Evolutionary conservation across 164 flowering plant species (phyloP).

Genomic region (Cinnamomum micranthum): DNA sequence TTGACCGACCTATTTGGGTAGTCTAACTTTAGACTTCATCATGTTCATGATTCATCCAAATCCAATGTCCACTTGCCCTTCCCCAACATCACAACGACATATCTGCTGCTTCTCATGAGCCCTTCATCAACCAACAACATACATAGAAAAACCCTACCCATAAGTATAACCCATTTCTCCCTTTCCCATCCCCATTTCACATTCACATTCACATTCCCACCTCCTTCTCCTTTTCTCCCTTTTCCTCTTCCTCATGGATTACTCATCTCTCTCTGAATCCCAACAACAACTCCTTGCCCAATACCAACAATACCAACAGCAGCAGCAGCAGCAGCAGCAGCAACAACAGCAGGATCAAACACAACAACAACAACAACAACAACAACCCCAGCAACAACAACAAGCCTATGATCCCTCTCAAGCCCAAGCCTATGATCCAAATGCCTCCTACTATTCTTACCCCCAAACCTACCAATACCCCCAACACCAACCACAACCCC

Average conservation of each 20-base stretch:
- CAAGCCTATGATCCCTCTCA: slow-evolving; percentile 30
- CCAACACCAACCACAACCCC: slow-evolving; percentile 8
- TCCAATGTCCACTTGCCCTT: too few species aligned
- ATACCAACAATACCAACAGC: slow-evolving; percentile 22
- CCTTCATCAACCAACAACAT: too few species aligned
- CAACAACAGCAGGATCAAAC: slow-evolving; percentile 23
- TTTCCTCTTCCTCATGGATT: slow-evolving; percentile 22
- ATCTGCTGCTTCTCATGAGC: too few species aligned
- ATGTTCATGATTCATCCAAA: too few species aligned
- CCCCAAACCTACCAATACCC: slow-evolving; percentile 7
- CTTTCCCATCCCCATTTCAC: not conserved
- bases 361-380: slow-evolving; percentile 12
- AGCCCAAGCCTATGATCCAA: slow-evolving; percentile 14
- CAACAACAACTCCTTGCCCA: slow-evolving; percentile 26
- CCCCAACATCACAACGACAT: too few species aligned
- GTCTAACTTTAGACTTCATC: too few species aligned
- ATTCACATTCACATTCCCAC: not conserved
- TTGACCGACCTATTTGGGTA: too few species aligned
- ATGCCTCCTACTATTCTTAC: slow-evolving; percentile 12
- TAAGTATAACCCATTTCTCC: not conserved
- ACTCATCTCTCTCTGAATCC: slow-evolving; percentile 23
- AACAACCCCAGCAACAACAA: slow-evolving; percentile 11
- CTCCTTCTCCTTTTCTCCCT: not conserved
- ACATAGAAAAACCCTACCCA: not conserved
- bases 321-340: slow-evolving; percentile 21